phyloP scores from a whole-genome alignment of 2,329 filamentous ascomycete genomes.

The Claviceps spartinae region DNA sequence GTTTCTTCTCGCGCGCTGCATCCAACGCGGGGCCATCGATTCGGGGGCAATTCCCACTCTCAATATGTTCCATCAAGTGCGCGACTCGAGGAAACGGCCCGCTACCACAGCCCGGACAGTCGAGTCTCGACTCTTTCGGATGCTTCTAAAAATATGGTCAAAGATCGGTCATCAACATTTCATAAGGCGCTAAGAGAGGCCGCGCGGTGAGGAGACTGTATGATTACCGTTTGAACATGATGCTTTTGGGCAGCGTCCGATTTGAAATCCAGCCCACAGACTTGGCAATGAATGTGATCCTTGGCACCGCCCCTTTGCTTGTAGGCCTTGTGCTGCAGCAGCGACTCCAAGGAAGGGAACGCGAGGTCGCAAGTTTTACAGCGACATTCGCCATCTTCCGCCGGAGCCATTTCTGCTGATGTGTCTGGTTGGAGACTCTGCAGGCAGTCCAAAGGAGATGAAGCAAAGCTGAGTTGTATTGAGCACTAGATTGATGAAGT shows the following conservation, averaged over 20 bases:
- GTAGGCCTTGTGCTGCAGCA: constrained; percentile 18
- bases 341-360: constrained; percentile 14
- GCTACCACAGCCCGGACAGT: constrained; percentile 32
- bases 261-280: constrained; percentile 24
- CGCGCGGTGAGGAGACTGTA: neutral
- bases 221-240: constrained; percentile 25
- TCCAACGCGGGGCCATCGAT: constrained; percentile 22
- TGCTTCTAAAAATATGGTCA: neutral
- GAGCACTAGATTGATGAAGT: neutral
- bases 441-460: neutral
- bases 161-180: neutral
- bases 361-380: constrained; percentile 18
- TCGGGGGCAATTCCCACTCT: constrained; percentile 24
- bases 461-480: neutral
- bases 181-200: too few species aligned
- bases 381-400: constrained; percentile 7
- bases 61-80: constrained; percentile 31
- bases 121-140: constrained; percentile 24
- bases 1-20: constrained; percentile 22
- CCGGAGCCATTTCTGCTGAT: neutral
- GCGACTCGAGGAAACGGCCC: constrained; percentile 23
- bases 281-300: constrained; percentile 23
- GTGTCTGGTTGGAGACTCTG: neutral
- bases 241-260: constrained; percentile 16
- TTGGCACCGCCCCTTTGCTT: constrained; percentile 12